Conservation (phyloP, 2,329 filamentous ascomycete genomes). For the Sporothrix dimorphospora region DNA sequence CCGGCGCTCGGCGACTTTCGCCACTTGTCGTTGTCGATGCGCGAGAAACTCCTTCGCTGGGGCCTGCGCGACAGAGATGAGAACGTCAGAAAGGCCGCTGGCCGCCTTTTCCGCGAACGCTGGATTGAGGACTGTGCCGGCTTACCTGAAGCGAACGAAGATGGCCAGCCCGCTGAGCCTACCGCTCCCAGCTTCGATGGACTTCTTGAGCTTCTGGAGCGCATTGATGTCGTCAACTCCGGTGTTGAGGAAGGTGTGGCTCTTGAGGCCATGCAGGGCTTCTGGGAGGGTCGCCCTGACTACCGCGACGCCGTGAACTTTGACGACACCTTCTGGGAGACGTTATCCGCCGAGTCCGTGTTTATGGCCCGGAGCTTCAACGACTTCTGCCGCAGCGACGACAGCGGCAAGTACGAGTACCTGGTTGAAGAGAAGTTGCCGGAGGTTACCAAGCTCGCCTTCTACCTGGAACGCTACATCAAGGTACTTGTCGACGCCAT, state of each 20-base stretch:
- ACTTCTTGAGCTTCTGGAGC: conserved; percentile 85
- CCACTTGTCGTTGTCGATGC: conserved; percentile 87
- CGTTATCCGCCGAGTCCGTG: conserved; percentile 78
- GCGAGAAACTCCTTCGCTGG: conserved; percentile 95
- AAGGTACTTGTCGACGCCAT: conserved; percentile 67
- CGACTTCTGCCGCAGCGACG: conserved; percentile 80
- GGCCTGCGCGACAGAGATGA: conserved; percentile 93
- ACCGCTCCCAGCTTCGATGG: conserved; percentile 76
- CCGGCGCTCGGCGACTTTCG: conserved; percentile 92
- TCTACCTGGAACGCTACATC: conserved; percentile 81
- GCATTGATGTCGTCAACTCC: conserved; percentile 90
- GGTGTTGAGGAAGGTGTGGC: conserved; percentile 89
- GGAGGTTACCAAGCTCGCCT: conserved; percentile 88
- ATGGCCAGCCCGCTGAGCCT: conserved; percentile 58
- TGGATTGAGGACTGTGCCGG: conserved; percentile 97
- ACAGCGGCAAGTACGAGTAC: conserved; percentile 72
- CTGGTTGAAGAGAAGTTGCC: conserved; percentile 91
- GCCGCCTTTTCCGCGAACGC: conserved; percentile 86
- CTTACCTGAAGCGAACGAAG: conserved; percentile 58
- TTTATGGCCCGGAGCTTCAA: conserved; percentile 94
- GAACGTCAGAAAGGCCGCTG: conserved; percentile 88
- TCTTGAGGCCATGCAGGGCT: conserved; percentile 90
- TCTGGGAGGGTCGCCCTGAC: conserved; percentile 91
- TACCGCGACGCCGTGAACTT: conserved; percentile 74
- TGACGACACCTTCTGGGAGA: conserved; percentile 77